Percentiles rank a stretch among this genome's conserved stretches.
These are phyloP conservation scores for Pholiota microspora DNA, from an alignment of 768 basidiomycete species.

Conservation along the genomic window DNA sequence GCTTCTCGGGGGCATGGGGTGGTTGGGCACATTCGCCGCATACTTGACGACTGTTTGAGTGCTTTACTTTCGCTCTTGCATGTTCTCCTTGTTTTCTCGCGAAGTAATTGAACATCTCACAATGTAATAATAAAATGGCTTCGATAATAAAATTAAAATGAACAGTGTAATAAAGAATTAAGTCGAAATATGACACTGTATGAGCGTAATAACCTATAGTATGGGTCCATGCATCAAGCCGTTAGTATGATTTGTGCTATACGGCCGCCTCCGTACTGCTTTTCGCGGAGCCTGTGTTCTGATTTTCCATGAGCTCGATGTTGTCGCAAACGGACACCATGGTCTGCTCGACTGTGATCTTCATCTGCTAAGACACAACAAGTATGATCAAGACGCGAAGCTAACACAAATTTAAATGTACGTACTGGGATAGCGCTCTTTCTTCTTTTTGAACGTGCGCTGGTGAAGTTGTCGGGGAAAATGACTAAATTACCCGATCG, in stretches of 20 bases:
- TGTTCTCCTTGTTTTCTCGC: neutral
- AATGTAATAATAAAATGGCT: too few species aligned
- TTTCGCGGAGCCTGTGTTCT: neutral
- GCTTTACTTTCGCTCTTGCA: neutral
- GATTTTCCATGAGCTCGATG: neutral
- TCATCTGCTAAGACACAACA: neutral
- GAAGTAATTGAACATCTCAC: too few species aligned
- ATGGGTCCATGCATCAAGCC: too few species aligned
- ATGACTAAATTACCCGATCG: neutral
- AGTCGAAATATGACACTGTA: too few species aligned
- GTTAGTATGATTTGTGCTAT: too few species aligned
- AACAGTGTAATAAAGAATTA: too few species aligned
- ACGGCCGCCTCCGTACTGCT: neutral
- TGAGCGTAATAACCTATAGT: neutral
- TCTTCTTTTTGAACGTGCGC: neutral
- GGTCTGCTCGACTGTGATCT: neutral
- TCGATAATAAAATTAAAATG: too few species aligned
- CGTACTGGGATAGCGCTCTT: neutral
- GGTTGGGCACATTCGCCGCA: slow-evolving; percentile 6
- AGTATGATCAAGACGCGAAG: neutral
- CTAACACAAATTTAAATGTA: neutral
- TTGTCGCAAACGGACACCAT: neutral
- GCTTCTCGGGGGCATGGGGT: slow-evolving; percentile 2
- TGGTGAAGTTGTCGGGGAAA: neutral
- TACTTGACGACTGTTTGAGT: slow-evolving; percentile 1